phyloP scores from a whole-genome alignment of 345 rosid species.

The Sapria himalayana region DNA sequence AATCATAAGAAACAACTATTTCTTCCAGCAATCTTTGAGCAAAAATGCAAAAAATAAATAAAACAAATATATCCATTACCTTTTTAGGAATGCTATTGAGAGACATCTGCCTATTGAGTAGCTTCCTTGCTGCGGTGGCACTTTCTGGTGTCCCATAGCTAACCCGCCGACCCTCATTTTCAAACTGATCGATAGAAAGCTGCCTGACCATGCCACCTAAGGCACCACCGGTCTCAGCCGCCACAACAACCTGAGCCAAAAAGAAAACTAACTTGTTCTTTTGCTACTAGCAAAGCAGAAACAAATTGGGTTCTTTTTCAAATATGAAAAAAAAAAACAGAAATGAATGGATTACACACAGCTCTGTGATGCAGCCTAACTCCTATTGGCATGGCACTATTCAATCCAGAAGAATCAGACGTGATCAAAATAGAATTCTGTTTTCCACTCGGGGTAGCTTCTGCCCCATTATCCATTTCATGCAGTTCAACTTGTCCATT shows the following conservation, averaged over 20 bases:
- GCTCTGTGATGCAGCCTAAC: constrained; percentile 93
- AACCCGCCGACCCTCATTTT: constrained; percentile 93
- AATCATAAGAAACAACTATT: too few relatives aligned
- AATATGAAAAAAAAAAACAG: too few relatives aligned
- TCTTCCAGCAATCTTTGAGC: background rate
- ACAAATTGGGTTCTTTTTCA: too few relatives aligned
- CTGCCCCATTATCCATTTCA: constrained; percentile 69
- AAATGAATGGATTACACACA: constrained; percentile 60
- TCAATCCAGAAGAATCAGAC: constrained; percentile 49
- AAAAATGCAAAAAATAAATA: background rate
- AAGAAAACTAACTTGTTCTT: too few relatives aligned
- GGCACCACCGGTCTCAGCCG: constrained; percentile 95
- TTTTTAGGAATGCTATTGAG: constrained; percentile 83
- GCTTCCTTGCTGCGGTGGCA: constrained; percentile 90
- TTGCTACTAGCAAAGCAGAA: too few relatives aligned
- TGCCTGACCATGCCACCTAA: constrained; percentile 96
- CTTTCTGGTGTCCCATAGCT: constrained; percentile 87
- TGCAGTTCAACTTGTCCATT: constrained; percentile 84
- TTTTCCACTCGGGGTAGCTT: constrained; percentile 92
- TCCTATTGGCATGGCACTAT: constrained; percentile 45
- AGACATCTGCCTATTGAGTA: constrained; percentile 91
- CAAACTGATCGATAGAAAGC: constrained; percentile 90
- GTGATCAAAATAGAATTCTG: constrained; percentile 36
- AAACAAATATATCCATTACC: constrained; percentile 19
- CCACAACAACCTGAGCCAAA: constrained; percentile 87